A percentile compares a stretch with the other conserved stretches of the same genome.
Conservation (phyloP, 2,329 filamentous ascomycete genomes). For the Monilinia polystroma region DNA sequence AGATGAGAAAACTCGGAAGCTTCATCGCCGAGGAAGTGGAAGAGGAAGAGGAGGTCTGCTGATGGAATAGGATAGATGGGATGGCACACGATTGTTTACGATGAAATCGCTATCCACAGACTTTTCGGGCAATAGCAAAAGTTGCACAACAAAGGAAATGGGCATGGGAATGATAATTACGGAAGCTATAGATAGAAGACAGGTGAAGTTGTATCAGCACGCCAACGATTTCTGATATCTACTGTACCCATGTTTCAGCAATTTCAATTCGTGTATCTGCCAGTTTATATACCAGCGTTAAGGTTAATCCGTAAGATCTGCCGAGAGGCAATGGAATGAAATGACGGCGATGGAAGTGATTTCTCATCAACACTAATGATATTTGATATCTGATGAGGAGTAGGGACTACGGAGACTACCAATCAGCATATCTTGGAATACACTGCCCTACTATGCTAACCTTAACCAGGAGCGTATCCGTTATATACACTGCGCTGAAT, state of each 20-base stretch:
- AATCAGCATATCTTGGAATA: background rate
- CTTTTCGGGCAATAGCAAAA: background rate
- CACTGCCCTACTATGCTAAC: background rate
- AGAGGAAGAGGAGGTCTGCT: background rate
- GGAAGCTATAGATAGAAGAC: background rate
- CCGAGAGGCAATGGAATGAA: background rate
- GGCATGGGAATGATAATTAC: background rate
- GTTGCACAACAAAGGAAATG: background rate
- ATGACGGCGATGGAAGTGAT: background rate
- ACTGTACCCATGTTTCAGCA: background rate
- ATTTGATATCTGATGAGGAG: background rate
- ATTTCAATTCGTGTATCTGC: background rate
- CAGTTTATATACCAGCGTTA: background rate
- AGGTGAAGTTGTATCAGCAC: background rate
- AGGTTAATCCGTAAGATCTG: background rate
- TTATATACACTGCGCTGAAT: background rate
- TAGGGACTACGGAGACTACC: background rate
- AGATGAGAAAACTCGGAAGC: background rate
- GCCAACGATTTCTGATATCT: background rate
- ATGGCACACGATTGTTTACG: background rate
- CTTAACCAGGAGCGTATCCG: background rate
- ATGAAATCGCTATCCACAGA: background rate
- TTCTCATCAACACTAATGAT: background rate
- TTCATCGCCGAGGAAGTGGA: background rate
- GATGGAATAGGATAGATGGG: background rate